Conservation (phyloP, 2,329 filamentous ascomycete species). For the Verruconis gallopava region DNA sequence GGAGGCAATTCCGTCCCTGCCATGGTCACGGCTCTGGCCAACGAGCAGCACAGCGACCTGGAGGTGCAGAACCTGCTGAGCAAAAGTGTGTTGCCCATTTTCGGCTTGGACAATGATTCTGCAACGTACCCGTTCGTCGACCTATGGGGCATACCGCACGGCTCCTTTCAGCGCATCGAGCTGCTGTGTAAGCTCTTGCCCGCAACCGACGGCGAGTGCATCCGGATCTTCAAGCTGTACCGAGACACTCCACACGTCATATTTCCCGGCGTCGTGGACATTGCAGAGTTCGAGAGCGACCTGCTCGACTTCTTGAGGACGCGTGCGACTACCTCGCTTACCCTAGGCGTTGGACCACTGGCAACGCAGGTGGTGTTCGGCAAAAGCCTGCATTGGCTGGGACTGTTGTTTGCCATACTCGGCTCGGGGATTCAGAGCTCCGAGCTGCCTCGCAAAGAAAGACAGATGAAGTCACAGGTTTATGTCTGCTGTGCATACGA, state of each 20-base stretch:
- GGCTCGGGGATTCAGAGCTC: constrained; percentile 51
- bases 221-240: constrained; percentile 34
- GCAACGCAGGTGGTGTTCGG: constrained; percentile 39
- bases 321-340: constrained; percentile 19
- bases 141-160: constrained; percentile 48
- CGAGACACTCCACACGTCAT: constrained; percentile 47
- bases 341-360: constrained; percentile 31
- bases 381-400: constrained; percentile 45
- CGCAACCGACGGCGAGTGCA: constrained; percentile 40
- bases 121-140: constrained; percentile 54
- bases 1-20: constrained; percentile 50
- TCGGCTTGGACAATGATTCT: constrained; percentile 51
- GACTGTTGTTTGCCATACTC: constrained; percentile 46
- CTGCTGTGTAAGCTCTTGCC: constrained; percentile 47
- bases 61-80: constrained; percentile 36
- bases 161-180: constrained; percentile 42
- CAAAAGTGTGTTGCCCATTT: constrained; percentile 47
- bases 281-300: constrained; percentile 41
- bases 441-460: constrained; percentile 33
- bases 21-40: constrained; percentile 40
- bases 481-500: constrained; percentile 54
- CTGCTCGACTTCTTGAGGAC: constrained; percentile 40
- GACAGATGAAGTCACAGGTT: constrained; percentile 44
- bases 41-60: constrained; percentile 17
- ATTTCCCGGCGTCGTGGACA: constrained; percentile 47